These are phyloP conservation scores for Alternaria sp. DNA, from an alignment of 2,329 filamentous ascomycete species.

Conservation along the genomic window DNA sequence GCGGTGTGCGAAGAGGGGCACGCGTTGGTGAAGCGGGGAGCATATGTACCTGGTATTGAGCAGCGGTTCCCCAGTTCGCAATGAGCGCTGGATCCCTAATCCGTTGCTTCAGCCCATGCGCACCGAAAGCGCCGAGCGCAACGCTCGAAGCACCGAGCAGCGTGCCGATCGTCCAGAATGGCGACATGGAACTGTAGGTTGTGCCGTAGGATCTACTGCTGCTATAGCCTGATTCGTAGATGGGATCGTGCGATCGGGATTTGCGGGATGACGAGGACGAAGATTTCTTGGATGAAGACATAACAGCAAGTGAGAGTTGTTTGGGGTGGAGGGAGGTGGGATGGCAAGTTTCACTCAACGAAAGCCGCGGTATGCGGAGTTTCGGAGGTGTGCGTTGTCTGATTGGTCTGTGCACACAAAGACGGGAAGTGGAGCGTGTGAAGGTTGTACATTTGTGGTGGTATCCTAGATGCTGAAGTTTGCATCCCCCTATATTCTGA, in stretches of 20 bases:
- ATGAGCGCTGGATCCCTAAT: constrained; percentile 67
- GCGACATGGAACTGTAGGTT: constrained; percentile 39
- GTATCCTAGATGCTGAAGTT: constrained; percentile 16
- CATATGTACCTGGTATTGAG: constrained; percentile 68
- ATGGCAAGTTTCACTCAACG: constrained; percentile 4
- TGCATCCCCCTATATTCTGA: constrained; percentile 10
- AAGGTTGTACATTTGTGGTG: constrained; percentile 12
- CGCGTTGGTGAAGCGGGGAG: background rate
- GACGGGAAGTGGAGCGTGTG: background rate
- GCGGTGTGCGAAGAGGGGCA: background rate
- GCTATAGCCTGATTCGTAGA: background rate
- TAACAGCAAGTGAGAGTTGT: background rate
- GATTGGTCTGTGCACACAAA: constrained; percentile 19
- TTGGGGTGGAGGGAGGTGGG: constrained; percentile 14
- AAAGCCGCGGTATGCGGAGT: constrained; percentile 27
- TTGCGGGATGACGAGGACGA: constrained; percentile 18
- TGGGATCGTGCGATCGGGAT: constrained; percentile 7
- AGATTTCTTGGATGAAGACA: constrained; percentile 22
- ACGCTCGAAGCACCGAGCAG: constrained; percentile 70
- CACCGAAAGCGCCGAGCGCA: constrained; percentile 71
- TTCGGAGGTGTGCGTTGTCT: constrained; percentile 27
- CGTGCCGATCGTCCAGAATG: constrained; percentile 69
- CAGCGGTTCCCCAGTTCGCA: constrained; percentile 69
- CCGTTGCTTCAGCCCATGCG: constrained; percentile 70
- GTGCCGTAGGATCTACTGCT: constrained; percentile 2